phyloP scores from a whole-genome alignment of 2,329 filamentous ascomycete species.

The Trichoderma atrobrunneum region DNA sequence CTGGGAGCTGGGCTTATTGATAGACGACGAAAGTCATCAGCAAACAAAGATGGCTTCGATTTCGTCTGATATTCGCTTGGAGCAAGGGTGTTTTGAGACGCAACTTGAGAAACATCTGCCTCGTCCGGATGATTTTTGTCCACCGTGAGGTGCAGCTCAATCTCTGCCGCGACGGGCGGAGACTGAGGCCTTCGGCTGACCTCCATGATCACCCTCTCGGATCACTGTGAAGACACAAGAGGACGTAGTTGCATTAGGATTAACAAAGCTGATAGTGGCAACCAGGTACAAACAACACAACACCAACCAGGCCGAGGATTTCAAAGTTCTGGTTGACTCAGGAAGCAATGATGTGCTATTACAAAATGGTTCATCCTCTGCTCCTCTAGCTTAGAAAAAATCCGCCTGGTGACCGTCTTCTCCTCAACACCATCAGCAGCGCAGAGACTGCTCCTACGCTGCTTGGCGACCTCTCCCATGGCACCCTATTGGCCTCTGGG shows the following conservation, averaged over 20 bases:
- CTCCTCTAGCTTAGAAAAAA: background rate
- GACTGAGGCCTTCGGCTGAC: background rate
- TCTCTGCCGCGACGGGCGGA: conserved; percentile 4
- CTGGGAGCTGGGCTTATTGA: conserved; percentile 27
- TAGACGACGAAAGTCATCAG: conserved; percentile 17
- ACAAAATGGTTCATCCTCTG: background rate
- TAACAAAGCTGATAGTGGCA: background rate
- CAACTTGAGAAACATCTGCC: background rate
- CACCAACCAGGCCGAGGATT: background rate
- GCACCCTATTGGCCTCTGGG: conserved; percentile 13
- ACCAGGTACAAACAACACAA: background rate
- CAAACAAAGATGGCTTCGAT: conserved; percentile 1
- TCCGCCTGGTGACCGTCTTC: background rate
- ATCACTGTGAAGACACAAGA: background rate
- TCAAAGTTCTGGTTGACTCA: background rate
- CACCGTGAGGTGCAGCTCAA: conserved; percentile 4
- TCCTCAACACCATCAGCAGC: conserved; percentile 1
- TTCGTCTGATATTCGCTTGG: background rate
- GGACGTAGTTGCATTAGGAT: background rate
- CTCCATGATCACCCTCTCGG: background rate
- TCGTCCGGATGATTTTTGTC: background rate
- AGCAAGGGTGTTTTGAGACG: background rate
- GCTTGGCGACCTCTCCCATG: conserved; percentile 10
- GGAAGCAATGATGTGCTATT: background rate
- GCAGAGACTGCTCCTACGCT: background rate